Conservation (phyloP, 768 basidiomycete genomes). For the Cystofilobasidium ferigula region DNA sequence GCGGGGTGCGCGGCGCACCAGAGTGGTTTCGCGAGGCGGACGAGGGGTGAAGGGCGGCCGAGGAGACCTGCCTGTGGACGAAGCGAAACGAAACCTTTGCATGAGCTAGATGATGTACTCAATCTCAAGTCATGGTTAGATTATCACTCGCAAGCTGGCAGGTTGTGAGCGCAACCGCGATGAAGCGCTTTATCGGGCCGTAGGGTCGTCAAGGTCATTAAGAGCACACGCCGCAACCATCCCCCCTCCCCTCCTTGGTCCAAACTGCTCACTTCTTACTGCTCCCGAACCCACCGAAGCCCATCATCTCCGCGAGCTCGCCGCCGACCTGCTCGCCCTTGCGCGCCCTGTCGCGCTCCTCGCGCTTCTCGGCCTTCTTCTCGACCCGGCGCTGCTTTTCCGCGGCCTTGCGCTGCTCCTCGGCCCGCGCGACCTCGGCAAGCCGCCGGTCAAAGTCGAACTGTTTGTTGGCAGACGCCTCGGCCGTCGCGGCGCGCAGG, state of each 20-base stretch:
- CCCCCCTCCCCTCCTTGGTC: too few species aligned
- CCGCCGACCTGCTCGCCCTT: slow-evolving; percentile 12
- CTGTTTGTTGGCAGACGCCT: slow-evolving; percentile 70
- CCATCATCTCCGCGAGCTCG: slow-evolving; percentile 2
- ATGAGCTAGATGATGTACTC: too few species aligned
- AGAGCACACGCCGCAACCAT: background rate
- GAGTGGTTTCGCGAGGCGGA: background rate
- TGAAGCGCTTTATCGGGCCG: too few species aligned
- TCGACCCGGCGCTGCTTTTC: slow-evolving; percentile 55
- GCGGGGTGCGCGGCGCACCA: slow-evolving; percentile 4
- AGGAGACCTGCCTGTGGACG: too few species aligned
- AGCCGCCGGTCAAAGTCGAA: slow-evolving; percentile 89
- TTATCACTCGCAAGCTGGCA: too few species aligned
- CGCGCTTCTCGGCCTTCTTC: slow-evolving; percentile 45
- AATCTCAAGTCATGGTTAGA: too few species aligned
- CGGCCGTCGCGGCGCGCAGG: slow-evolving; percentile 75
- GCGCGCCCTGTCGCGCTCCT: slow-evolving; percentile 51
- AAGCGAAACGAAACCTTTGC: background rate
- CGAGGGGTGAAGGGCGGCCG: background rate
- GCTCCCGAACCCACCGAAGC: background rate
- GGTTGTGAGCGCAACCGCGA: too few species aligned
- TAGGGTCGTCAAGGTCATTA: background rate
- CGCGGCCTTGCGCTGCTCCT: slow-evolving; percentile 43
- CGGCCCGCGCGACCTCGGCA: slow-evolving; percentile 66
- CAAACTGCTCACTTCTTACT: slow-evolving; percentile 1